phyloP scores from a whole-genome alignment of 1,284 basidiomycete genomes.

The Cutaneotrichosporon arboriforme region DNA sequence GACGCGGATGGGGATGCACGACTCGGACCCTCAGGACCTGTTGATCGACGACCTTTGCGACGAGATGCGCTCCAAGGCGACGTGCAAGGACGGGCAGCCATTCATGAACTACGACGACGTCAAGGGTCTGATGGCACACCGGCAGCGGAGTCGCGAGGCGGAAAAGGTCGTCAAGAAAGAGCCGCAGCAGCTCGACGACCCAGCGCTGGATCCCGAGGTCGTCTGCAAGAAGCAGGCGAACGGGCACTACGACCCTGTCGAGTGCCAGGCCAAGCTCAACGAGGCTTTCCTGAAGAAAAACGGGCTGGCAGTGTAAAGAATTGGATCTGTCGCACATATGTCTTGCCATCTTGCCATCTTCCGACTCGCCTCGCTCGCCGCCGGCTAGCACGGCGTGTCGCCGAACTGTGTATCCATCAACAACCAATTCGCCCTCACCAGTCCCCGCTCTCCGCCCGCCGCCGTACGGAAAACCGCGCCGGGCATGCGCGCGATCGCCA shows the following conservation, averaged over 20 bases:
- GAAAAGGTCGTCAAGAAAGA: neutral
- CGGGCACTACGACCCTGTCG: slow-evolving; percentile 11
- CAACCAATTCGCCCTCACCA: too few relatives aligned
- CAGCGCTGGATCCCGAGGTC: neutral
- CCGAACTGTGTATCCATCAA: too few relatives aligned
- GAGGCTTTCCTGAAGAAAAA: slow-evolving; percentile 14
- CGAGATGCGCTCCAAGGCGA: slow-evolving; percentile 44
- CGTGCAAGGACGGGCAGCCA: slow-evolving; percentile 36
- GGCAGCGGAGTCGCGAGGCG: neutral
- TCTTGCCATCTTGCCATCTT: too few relatives aligned
- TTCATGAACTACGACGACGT: slow-evolving; percentile 20
- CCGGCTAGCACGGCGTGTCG: too few relatives aligned
- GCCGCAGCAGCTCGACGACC: neutral
- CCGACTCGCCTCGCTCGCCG: too few relatives aligned
- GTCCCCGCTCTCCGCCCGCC: too few relatives aligned
- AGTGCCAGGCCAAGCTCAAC: slow-evolving; percentile 18
- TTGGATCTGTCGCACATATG: neutral
- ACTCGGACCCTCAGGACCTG: slow-evolving; percentile 29
- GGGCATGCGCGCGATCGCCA: too few relatives aligned
- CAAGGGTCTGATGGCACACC: slow-evolving; percentile 7
- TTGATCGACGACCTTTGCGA: slow-evolving; percentile 48
- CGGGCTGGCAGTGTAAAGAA: neutral
- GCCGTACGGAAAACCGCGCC: too few relatives aligned
- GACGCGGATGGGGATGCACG: slow-evolving; percentile 34
- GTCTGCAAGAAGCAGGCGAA: slow-evolving; percentile 2